A percentile compares a stretch with the other conserved stretches of the same genome.
Conservation (phyloP, 2,329 filamentous ascomycete genomes). For the Fusarium longipes region DNA sequence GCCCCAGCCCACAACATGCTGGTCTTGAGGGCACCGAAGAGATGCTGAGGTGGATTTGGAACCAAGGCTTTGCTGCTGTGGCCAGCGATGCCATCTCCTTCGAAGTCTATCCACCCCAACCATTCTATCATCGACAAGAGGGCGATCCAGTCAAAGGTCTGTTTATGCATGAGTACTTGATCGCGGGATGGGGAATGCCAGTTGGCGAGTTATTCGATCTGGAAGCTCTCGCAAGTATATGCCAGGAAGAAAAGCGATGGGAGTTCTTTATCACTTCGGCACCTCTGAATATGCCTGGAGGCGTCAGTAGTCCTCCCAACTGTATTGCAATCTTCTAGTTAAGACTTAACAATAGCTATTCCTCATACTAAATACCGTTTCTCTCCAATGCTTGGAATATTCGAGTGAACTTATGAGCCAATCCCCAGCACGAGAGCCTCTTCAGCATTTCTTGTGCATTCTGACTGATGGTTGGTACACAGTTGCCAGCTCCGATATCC, state of each 20-base stretch:
- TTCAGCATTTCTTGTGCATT: conserved; percentile 5
- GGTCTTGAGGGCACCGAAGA: conserved; percentile 7
- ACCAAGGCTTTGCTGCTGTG: conserved; percentile 3
- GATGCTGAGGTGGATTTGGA: conserved; percentile 11
- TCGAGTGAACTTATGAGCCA: neutral
- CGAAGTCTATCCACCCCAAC: neutral
- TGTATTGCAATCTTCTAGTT: conserved; percentile 10
- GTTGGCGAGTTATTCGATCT: neutral
- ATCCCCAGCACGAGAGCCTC: neutral
- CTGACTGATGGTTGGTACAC: neutral
- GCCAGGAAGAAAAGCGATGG: conserved; percentile 3
- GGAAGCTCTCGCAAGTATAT: neutral
- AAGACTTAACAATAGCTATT: no score
- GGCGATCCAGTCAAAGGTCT: neutral
- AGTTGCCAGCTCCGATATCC: neutral
- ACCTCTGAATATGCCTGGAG: conserved; percentile 9
- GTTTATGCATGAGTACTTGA: conserved; percentile 9
- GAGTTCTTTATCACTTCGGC: conserved; percentile 5
- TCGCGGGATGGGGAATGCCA: conserved; percentile 5
- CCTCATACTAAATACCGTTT: neutral
- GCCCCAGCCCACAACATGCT: conserved; percentile 2
- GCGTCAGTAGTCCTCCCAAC: conserved; percentile 5
- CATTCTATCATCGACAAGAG: neutral
- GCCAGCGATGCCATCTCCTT: conserved; percentile 1
- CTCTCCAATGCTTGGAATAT: neutral